Base-by-base conservation (phyloP, 2,329 filamentous ascomycete genomes). In the Tympanopsis confertula region DNA sequence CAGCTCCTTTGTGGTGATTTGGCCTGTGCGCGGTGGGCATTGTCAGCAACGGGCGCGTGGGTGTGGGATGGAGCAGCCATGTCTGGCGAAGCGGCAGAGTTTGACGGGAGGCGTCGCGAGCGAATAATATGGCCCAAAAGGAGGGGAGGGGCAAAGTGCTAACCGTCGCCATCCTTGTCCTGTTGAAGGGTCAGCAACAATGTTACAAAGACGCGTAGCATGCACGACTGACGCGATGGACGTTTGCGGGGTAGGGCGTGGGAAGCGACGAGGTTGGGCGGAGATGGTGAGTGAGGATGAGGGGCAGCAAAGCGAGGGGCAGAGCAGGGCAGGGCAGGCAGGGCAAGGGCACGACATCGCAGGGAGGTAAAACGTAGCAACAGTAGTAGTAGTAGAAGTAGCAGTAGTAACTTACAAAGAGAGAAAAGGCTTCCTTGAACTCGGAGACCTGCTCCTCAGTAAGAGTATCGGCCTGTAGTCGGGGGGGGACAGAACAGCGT, bases 361-460 rank as follows among this genome's bases (percentile, higher is more conserved):
- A 19, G 24, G 5, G 20, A 24, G 17, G 35, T 7, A 29, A 26
- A 13, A 17, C 12, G 44, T 39, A 40, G 38, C 40, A 29, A 38
- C 39, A 41, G 55, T 46, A 35, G 37, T 24, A 30, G 43, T 19
- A 22, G 39, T 12, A 44, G 36, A 35, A 20, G 36, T 22, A 20
- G 28, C 29, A 10, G 22, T 38, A 15, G 32, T 35, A 18, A 66
- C 91, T 82, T 82, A 98, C 91, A 68, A 98, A 98, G 50, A 98
- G 86, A 63, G 91, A 98, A 71, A 98, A 98, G 39, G 91, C 91
- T 73, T 98, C 91, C 84, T 96, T 98, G 76, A 96, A 98, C 73
- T 98, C 91, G 62, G 91, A 96, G 63, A 98, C 91, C 78, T 98
- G 91, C 72, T 98, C 91, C 76, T 98, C 91, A 54, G 91, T 96